Base-by-base conservation (phyloP, 1,284 basidiomycete genomes). In the Austropuccinia psidii region DNA sequence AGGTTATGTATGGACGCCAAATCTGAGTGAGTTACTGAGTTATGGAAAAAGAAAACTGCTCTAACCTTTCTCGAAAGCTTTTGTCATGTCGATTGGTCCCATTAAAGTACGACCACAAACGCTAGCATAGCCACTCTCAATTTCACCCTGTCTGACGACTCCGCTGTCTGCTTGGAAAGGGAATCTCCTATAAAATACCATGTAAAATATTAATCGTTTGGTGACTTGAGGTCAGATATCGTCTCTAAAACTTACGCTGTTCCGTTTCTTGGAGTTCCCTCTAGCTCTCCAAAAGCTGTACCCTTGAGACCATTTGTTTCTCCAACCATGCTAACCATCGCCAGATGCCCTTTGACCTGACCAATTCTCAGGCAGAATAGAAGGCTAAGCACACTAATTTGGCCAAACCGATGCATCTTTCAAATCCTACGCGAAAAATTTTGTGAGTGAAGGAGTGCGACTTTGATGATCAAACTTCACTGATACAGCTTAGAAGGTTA, bases 101-200 rank as follows among this genome's bases (percentile, higher is more conserved):
- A 66, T 66, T 29, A 74, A 29, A 17, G 72, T 74, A 9, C 72
- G 61, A 6, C 72, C 72, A 60, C 72, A 74, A 43, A 62, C 43
- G 17, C 58, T 64, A 21, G 72, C 72, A 3, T 37, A 47, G 17
- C 72, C 72, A 8, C 50, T 64, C 6, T 57, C 50, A 37, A 74
- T 66, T 29, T 74, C 72, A 21, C 29, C 49, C 17, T 74, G 58
- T 47, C 72, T 37, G 5, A 74, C 49, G 29, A 74, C 52, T n/a
- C 47, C 39, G 15, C 58, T 65, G 41, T 74, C 72, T 2, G 61
- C 50, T 64, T 74, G 72, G 21, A 64, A 62, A 17, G 72, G 72
- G 21, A 57, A 61, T 24, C 62, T 61, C 9, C 72, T 74, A 19
- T 13, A 24, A 47, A 24, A 39, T 9, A 17, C 17, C 9, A 17